Percentiles rank a stretch among this genome's conserved stretches.
These are phyloP conservation scores for Pythium coloratum DNA, from an alignment of 352 stramenopile genomes.

Conservation along the genomic window DNA sequence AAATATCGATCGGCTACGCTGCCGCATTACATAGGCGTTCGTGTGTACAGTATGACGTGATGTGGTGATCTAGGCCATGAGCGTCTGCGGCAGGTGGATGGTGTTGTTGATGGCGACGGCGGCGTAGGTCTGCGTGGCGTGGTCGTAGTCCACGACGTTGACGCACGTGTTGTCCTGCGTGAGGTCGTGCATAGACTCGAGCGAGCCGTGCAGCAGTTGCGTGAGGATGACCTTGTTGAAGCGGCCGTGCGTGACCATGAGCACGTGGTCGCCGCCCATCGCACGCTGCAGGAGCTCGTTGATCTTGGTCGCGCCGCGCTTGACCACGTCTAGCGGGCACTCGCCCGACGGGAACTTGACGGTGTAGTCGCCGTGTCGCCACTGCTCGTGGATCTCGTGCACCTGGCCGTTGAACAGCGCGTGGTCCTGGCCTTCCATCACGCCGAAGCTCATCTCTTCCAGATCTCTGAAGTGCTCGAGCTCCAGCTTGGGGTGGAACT, in stretches of 20 bases:
- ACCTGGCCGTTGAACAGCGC: constrained; percentile 51
- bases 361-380: constrained; percentile 53
- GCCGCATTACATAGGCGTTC: constrained; percentile 6
- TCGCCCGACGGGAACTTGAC: constrained; percentile 64
- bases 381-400: constrained; percentile 61
- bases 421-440: constrained; percentile 67
- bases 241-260: constrained; percentile 78
- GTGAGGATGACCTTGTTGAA: constrained; percentile 86
- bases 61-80: constrained; percentile 12
- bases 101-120: constrained; percentile 77
- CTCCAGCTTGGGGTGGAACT: constrained; percentile 54
- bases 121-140: constrained; percentile 45
- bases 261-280: constrained; percentile 52
- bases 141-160: constrained; percentile 83
- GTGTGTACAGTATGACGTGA: neutral
- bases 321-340: constrained; percentile 65
- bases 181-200: constrained; percentile 65
- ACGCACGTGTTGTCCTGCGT: constrained; percentile 86
- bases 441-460: constrained; percentile 85
- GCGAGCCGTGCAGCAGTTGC: constrained; percentile 58
- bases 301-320: constrained; percentile 63
- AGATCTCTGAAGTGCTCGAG: constrained; percentile 64
- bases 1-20: constrained; percentile 7
- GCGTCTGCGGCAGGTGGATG: constrained; percentile 45
- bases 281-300: constrained; percentile 46